Evolutionary conservation across 768 basidiomycete genomes (phyloP), one percentile per base, ranked within the genome.

Genomic region (Boletus insuetus): DNA sequence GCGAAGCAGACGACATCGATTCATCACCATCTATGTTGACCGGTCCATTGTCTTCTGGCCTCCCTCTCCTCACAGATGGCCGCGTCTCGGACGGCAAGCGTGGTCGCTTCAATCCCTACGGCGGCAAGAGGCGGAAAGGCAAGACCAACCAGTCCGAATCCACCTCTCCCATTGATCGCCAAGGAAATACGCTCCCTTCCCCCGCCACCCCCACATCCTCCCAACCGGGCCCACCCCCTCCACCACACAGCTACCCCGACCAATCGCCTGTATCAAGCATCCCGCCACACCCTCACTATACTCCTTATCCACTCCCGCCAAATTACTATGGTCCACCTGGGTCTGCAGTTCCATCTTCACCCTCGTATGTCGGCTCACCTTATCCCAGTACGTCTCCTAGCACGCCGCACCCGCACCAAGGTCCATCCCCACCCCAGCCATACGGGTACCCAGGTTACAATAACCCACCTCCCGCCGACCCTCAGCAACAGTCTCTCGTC

Each of bases 1-100:
- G 90, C 43, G 90, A 91, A 64, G 87, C 89, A 24, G 89, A 91
- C 68, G 90, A 91, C 48, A 72, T 80, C 26, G 83, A 84, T 41
- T 61, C 71, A 0, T 74, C 80, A 7, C 74, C 77, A 0, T 66
- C 70, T 8, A 58, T 77, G 45, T 59, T 78, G 43, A 58, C 77
- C 8, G 72, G 77, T 0, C 77, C 79, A 0, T 60, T 81, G 24
- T 78, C 79, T 2, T 72, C 76, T 13, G 77, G 74, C 29, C 68
- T 79, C 26, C 80, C 81, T 13, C 79, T 83, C 38, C 75, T 82
- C 39, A 77, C 75, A 2, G 80, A 81, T 39, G 73, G 74, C 29
- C 77, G 76, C 46, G 55, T 76, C 24, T 57, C 76, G 1, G 80
- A 80, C 32, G 62, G 62, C 40, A 80, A 78, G 61, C 77, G 78